Evolutionary conservation across 176 grass and related monocot genomes (phyloP), one percentile per base, ranked within the genome.

Genomic region (Oropetium thomaeum): DNA sequence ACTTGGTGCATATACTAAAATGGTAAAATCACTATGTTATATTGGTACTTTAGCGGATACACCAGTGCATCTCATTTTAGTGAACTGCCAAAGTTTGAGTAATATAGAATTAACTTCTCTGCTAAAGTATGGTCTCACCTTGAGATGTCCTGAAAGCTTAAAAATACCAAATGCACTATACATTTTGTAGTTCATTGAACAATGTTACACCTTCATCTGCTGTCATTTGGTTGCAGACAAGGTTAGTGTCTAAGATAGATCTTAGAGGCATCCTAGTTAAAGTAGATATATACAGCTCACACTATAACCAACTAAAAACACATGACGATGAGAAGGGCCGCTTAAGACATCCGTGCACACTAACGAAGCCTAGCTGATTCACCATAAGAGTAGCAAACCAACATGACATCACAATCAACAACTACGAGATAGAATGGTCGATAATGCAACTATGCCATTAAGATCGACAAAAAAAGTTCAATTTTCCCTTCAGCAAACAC

Each of bases 291-390:
- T 76, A 55, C 29, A 70, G 57, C 41, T 54, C 53, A 55, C 54
- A 53, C 25, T 8, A 74, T 30, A 74, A 20, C 49, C 22, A 48
- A 19, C 75, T 58, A 74, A 75, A 75, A 47, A 40, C 49, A 55
- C 10, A 28, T 27, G 7, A 55, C 32, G 43, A 14, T 5, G 15
- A 74, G 9, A 62, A 38, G 43, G 30, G 61, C 10, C 54, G 17
- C 71, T 40, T 68, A n/a, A 26, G 19, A 26, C 17, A 51, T 38
- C 2, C 38, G 39, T 27, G 29, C 38, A 49, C 20, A 80, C 10
- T 37, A 72, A 14, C 34, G 10, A 79, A 35, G 75, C 44, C 5
- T 55, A 81, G 62, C 14, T 51, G 7, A 75, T 25, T 49, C 44
- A 22, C 16, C 35, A 61, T n/a, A 72, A 72, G 53, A 52, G 39